Evolutionary conservation across 805 yeast species (phyloP).

Genomic region (Candida incommunis): DNA sequence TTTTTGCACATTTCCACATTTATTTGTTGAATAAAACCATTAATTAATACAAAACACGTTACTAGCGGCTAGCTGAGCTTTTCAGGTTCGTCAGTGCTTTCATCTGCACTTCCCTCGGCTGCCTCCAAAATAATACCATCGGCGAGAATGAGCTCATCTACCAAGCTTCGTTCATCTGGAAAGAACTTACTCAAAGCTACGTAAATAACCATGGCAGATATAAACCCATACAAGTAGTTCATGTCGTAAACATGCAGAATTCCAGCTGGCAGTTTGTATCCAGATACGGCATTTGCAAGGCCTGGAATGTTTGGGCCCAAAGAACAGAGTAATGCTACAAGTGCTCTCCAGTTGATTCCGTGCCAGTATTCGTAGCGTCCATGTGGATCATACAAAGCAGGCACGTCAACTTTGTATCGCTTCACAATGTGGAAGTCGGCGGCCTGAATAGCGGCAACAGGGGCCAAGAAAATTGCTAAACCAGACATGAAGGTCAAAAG

Average conservation of each 20-base stretch:
- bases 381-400: conserved; percentile 7
- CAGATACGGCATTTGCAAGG: conserved; percentile 12
- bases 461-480: conserved; percentile 11
- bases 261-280: conserved; percentile 9
- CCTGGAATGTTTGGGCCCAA: conserved; percentile 14
- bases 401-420: conserved; percentile 8
- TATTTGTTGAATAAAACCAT: too few species aligned
- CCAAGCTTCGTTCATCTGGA: conserved; percentile 5
- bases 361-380: conserved; percentile 26
- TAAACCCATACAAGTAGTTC: conserved; percentile 14
- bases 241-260: conserved; percentile 14
- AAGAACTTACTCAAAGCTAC: conserved; percentile 6
- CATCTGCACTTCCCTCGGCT: background rate
- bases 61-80: too few species aligned
- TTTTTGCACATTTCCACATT: too few species aligned
- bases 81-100: too few species aligned
- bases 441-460: conserved; percentile 9
- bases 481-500: conserved; percentile 10
- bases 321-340: conserved; percentile 14
- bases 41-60: too few species aligned
- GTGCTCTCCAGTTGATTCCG: conserved; percentile 32
- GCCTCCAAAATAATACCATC: background rate
- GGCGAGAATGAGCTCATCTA: background rate
- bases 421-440: conserved; percentile 11
- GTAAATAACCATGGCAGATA: conserved; percentile 8